phyloP scores from a whole-genome alignment of 768 basidiomycete genomes.

The Auriscalpium vulgare region DNA sequence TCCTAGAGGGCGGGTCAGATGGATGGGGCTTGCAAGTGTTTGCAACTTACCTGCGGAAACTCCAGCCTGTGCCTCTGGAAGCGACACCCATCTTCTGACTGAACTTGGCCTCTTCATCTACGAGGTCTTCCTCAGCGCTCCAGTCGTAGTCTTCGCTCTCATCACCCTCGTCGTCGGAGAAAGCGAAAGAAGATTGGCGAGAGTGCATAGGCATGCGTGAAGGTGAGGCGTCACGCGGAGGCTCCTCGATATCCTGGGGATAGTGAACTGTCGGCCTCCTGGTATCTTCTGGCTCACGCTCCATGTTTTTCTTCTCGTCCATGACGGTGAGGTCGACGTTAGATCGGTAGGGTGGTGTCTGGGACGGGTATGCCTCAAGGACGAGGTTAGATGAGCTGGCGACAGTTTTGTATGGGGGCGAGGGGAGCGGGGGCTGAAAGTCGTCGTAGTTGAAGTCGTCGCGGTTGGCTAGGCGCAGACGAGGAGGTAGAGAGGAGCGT shows the following conservation, averaged over 20 bases:
- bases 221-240: constrained; percentile 7
- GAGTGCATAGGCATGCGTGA: constrained; percentile 19
- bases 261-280: constrained; percentile 46
- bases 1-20: background rate
- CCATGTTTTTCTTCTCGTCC: constrained; percentile 7
- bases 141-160: constrained; percentile 59
- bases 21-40: background rate
- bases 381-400: constrained; percentile 27
- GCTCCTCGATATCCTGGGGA: constrained; percentile 30
- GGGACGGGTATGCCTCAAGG: constrained; percentile 17
- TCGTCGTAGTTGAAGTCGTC: constrained; percentile 18
- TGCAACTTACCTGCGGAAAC: constrained; percentile 38
- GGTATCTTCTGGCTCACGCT: constrained; percentile 14
- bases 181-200: constrained; percentile 36
- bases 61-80: constrained; percentile 38
- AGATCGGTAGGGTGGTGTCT: constrained; percentile 20
- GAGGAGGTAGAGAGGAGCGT: constrained; percentile 10
- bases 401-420: constrained; percentile 31
- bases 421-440: constrained; percentile 21
- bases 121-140: constrained; percentile 72
- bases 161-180: constrained; percentile 53
- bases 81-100: constrained; percentile 49
- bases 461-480: constrained; percentile 5
- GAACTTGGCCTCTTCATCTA: constrained; percentile 61
- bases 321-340: constrained; percentile 16